A percentile compares a stretch with the other conserved stretches of the same genome.
phyloP scores from a whole-genome alignment of 805 yeast species.

The Kazachstania psychrophila region DNA sequence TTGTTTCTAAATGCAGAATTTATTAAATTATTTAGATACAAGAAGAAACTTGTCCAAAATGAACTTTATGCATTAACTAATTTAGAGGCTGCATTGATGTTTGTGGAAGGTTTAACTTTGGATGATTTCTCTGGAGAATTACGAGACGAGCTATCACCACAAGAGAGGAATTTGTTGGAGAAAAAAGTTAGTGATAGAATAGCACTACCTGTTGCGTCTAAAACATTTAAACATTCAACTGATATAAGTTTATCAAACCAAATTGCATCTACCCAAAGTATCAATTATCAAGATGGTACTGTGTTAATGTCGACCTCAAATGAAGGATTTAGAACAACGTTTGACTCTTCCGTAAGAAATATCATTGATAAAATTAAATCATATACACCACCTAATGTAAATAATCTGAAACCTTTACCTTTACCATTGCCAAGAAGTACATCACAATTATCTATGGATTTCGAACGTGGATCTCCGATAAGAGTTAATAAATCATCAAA shows the following conservation, averaged over 20 bases:
- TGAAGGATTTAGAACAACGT: constrained; percentile 22
- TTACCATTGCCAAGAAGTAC: constrained; percentile 12
- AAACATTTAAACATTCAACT: background rate
- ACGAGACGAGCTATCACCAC: constrained; percentile 10
- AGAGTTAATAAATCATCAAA: background rate
- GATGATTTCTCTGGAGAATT: constrained; percentile 18
- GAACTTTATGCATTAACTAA: constrained; percentile 29
- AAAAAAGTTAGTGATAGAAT: constrained; percentile 16
- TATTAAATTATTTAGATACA: constrained; percentile 27
- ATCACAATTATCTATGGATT: constrained; percentile 13
- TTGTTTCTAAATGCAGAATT: constrained; percentile 24
- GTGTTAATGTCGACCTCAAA: constrained; percentile 18
- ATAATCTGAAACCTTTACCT: constrained; percentile 8
- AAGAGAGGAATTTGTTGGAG: constrained; percentile 13
- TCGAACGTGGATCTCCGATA: constrained; percentile 4
- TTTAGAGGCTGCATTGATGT: constrained; percentile 28
- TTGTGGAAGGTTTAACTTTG: constrained; percentile 24
- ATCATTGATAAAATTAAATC: constrained; percentile 26
- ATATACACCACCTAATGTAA: constrained; percentile 22
- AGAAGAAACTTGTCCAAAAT: constrained; percentile 25
- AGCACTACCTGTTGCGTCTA: constrained; percentile 9
- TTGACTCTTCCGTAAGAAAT: constrained; percentile 25
- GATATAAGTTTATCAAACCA: too few species aligned
- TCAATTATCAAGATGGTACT: background rate
- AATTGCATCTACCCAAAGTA: too few species aligned